Percentiles rank a stretch among this genome's conserved stretches.
Conservation (phyloP, 768 basidiomycete species). For the Mycena alexandri region DNA sequence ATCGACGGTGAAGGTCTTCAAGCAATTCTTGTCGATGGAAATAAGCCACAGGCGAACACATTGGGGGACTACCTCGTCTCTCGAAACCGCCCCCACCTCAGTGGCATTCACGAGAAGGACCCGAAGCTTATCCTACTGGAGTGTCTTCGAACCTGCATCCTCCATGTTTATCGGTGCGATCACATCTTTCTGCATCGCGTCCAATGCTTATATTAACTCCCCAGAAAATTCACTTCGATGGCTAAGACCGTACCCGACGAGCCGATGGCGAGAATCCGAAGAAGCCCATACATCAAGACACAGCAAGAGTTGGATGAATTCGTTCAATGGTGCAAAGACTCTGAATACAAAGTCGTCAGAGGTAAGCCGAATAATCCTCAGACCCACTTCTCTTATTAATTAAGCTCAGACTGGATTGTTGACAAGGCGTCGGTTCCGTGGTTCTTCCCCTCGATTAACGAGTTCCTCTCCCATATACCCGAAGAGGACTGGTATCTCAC, state of each 20-base stretch:
- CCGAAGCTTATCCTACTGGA: slow-evolving; percentile 32
- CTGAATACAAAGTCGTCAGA: slow-evolving; percentile 26
- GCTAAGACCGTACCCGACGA: slow-evolving; percentile 26
- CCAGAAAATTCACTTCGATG: slow-evolving; percentile 26
- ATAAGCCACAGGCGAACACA: slow-evolving; percentile 38
- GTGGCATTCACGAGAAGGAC: slow-evolving; percentile 33
- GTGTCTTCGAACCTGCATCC: slow-evolving; percentile 34
- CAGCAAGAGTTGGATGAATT: slow-evolving; percentile 29
- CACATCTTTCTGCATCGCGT: not conserved
- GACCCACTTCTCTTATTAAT: not conserved
- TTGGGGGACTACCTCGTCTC: slow-evolving; percentile 31
- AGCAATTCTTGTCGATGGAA: slow-evolving; percentile 39
- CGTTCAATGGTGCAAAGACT: slow-evolving; percentile 30
- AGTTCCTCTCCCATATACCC: slow-evolving; percentile 29
- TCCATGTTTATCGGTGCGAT: slow-evolving; percentile 39
- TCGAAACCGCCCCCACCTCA: slow-evolving; percentile 30
- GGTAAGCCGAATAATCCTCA: slow-evolving; percentile 32
- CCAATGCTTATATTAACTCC: not conserved
- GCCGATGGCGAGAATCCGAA: slow-evolving; percentile 19
- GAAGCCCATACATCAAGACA: slow-evolving; percentile 19
- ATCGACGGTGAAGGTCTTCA: slow-evolving; percentile 38
- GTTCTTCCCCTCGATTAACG: slow-evolving; percentile 39
- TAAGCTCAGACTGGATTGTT: slow-evolving; percentile 32
- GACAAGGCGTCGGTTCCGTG: slow-evolving; percentile 35
- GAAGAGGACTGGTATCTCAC: slow-evolving; percentile 36